Evolutionary conservation across 1,284 basidiomycete species (phyloP).

Genomic region (Coniferiporia sulphurascens): DNA sequence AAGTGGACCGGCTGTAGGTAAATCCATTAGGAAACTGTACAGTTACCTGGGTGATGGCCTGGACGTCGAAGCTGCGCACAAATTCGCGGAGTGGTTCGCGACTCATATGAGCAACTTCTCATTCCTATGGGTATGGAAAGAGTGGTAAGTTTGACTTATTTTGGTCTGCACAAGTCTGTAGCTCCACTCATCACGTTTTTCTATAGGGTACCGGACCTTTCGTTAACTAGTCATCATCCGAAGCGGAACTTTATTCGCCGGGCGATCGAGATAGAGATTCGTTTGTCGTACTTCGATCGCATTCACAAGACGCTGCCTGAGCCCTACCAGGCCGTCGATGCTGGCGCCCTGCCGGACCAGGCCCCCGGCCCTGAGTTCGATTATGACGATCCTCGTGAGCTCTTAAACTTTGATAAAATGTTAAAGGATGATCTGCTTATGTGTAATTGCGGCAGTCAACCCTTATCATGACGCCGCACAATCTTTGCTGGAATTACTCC

Average conservation of each 20-base stretch:
- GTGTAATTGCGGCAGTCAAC: conserved; percentile 43
- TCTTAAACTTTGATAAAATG: background rate
- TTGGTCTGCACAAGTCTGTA: conserved; percentile 3
- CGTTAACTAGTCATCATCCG: conserved; percentile 71
- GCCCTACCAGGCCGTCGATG: conserved; percentile 64
- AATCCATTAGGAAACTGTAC: conserved; percentile 89
- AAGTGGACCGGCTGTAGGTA: conserved; percentile 93
- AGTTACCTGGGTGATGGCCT: conserved; percentile 70
- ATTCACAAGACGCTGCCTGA: conserved; percentile 87
- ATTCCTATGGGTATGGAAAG: conserved; percentile 99
- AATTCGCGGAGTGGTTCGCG: conserved; percentile 93
- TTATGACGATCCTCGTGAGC: conserved; percentile 73
- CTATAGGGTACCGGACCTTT: conserved; percentile 80
- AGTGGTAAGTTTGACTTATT: conserved; percentile 65
- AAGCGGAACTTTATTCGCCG: conserved; percentile 85
- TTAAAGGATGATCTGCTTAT: background rate
- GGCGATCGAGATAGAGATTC: conserved; percentile 85
- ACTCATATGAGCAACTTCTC: conserved; percentile 97
- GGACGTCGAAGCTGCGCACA: conserved; percentile 77
- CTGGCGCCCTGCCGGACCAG: conserved; percentile 62
- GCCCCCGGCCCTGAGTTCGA: conserved; percentile 82
- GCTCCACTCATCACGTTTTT: background rate
- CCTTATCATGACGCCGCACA: conserved; percentile 78
- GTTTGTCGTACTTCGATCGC: conserved; percentile 91
- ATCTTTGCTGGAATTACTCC: conserved; percentile 77